Base-by-base conservation (phyloP, 2,329 filamentous ascomycete genomes). In the Diplodia intermedia region DNA sequence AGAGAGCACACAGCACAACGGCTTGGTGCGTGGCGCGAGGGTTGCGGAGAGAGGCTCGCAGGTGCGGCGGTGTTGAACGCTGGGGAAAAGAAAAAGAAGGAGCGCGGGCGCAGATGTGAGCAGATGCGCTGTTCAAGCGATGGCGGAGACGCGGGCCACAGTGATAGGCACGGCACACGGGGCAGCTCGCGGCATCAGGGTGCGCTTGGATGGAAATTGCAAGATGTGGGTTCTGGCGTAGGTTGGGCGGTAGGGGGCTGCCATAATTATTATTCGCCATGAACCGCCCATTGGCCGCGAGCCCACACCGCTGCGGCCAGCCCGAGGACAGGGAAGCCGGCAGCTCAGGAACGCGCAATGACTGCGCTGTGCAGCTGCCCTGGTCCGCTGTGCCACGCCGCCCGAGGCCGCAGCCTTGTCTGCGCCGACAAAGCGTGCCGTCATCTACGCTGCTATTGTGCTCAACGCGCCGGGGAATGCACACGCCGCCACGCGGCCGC, bases 331-430 rank as follows among this genome's bases (percentile, higher is more conserved):
- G 57, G 57, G 57, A 33, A 49, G 57, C 56, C 29, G 20, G 56
- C 57, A 29, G 38, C 57, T 62, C 57, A 62, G 57, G 57, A 62
- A 62, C 57, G 57, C 57, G 57, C 57, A 62, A 62, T 62, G 57
- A 62, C 57, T 62, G 57, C 26, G 57, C 40, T 29, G 57, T 62
- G 57, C 40, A 49, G 57, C n/a, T 29, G 12, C 31, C 26, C 43
- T 49, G 43, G 18, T n/a, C 15, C 53, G 49, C 54, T 47, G 56
- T 31, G 36, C 57, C 57, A 49, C 15, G 26, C 9, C 31, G 26
- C 2, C 57, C 36, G 36, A 38, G 12, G 12, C 23, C 38, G 6
- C 38, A 29, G 36, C 56, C 56, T 43, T 47, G 38, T 60, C 20
- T 38, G n/a, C 57, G 9, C 9, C 38, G 23, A 62, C 57, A 62